Conservation (phyloP, 2,329 filamentous ascomycete genomes). For the Seiridium unicorne region DNA sequence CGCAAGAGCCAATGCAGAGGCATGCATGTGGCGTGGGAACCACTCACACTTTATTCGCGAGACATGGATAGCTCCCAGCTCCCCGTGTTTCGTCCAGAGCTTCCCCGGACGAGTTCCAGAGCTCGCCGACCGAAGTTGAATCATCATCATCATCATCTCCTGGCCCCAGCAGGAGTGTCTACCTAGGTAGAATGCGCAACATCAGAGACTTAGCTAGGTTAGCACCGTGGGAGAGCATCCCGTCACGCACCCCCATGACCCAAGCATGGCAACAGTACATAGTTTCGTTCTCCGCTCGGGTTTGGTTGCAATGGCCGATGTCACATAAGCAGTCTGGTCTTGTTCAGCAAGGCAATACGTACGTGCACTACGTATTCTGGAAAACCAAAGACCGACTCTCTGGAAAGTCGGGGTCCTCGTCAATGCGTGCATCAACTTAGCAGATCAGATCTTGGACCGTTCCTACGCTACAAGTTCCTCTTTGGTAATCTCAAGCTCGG, state of each 20-base stretch:
- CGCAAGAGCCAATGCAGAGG: neutral
- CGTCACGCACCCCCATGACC: no score
- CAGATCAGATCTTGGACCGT: neutral
- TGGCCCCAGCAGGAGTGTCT: no score
- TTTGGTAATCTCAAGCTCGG: neutral
- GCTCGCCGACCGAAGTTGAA: neutral
- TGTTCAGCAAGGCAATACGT: neutral
- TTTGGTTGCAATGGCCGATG: neutral
- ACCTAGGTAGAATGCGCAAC: no score
- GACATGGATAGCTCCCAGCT: neutral
- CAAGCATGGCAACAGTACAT: no score
- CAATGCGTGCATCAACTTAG: neutral
- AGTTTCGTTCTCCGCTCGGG: no score
- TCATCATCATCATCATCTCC: no score
- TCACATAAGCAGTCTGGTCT: neutral
- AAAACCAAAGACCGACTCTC: neutral
- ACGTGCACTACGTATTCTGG: no score
- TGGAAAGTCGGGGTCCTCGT: neutral
- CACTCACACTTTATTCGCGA: neutral
- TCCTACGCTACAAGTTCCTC: neutral
- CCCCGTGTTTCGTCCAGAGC: neutral
- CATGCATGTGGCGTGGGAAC: neutral
- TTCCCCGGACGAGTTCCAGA: conserved; percentile 1
- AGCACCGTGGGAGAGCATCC: no score
- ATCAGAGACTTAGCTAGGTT: no score